phyloP scores from a whole-genome alignment of 208 protist genomes.

The Acanthamoeba polyphaga region DNA sequence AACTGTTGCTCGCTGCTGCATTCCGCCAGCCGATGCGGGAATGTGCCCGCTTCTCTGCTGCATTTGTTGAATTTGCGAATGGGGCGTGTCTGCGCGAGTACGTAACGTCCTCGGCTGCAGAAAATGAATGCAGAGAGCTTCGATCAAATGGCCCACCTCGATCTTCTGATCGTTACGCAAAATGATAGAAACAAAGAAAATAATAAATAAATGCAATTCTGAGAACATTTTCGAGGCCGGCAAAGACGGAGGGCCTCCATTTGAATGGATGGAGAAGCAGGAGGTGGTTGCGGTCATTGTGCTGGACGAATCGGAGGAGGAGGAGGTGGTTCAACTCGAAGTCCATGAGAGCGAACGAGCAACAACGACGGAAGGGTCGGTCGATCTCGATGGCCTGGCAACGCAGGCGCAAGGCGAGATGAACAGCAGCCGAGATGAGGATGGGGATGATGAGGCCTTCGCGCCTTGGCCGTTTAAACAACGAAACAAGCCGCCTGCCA shows the following conservation, averaged over 20 bases:
- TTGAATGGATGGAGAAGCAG: not conserved
- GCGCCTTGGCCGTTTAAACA: not conserved
- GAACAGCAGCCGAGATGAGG: not conserved
- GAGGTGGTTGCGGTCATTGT: constrained; percentile 31
- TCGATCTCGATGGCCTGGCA: not conserved
- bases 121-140: too few relatives aligned
- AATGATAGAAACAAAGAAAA: too few relatives aligned
- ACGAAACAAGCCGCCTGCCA: not conserved
- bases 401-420: not conserved
- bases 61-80: too few relatives aligned
- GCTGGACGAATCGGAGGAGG: constrained; percentile 40
- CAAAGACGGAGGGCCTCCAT: too few relatives aligned
- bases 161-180: too few relatives aligned
- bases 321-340: not conserved
- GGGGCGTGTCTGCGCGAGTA: too few relatives aligned
- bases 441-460: not conserved
- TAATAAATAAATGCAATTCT: too few relatives aligned
- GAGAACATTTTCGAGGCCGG: too few relatives aligned
- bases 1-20: not conserved
- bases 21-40: not conserved
- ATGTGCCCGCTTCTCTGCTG: not conserved
- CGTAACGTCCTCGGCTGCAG: too few relatives aligned
- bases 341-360: not conserved
- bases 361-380: not conserved
- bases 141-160: too few relatives aligned